Conservation (phyloP, 495 filamentous ascomycete genomes). For the Durotheca rogersii region DNA sequence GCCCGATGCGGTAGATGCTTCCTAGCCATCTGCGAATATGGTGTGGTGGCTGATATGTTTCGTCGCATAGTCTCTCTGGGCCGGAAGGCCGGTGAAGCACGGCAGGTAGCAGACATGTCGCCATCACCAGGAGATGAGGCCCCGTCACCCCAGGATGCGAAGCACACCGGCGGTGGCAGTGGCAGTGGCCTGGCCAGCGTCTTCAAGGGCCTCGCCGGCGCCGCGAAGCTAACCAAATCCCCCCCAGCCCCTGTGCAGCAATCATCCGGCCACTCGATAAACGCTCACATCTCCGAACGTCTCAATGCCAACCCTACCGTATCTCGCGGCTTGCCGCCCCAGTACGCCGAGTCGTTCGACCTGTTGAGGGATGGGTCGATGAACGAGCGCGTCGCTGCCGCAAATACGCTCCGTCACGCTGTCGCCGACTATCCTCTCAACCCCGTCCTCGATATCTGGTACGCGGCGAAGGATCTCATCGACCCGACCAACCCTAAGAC, state of each 20-base stretch:
- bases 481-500: conserved; percentile 53
- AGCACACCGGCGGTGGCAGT: conserved; percentile 41
- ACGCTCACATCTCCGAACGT: conserved; percentile 38
- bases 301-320: conserved; percentile 30
- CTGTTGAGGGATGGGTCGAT: conserved; percentile 49
- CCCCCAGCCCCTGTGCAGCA: conserved; percentile 42
- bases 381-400: conserved; percentile 55
- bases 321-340: conserved; percentile 39
- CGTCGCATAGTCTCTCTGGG: conserved; percentile 48
- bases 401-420: conserved; percentile 54
- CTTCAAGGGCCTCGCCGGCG: conserved; percentile 55
- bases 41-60: conserved; percentile 43
- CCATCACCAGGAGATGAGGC: conserved; percentile 56
- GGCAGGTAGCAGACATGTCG: conserved; percentile 50
- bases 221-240: conserved; percentile 45
- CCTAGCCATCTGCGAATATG: conserved; percentile 3
- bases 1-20: conserved; percentile 3
- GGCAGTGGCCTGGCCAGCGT: conserved; percentile 58
- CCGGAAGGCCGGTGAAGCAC: conserved; percentile 43
- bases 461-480: conserved; percentile 63
- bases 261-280: conserved; percentile 31
- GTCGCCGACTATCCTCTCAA: conserved; percentile 59
- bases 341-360: conserved; percentile 47
- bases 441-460: conserved; percentile 61
- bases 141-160: conserved; percentile 50